Conservation (phyloP, 495 filamentous ascomycete species). For the Hypoxylon fragiforme region DNA sequence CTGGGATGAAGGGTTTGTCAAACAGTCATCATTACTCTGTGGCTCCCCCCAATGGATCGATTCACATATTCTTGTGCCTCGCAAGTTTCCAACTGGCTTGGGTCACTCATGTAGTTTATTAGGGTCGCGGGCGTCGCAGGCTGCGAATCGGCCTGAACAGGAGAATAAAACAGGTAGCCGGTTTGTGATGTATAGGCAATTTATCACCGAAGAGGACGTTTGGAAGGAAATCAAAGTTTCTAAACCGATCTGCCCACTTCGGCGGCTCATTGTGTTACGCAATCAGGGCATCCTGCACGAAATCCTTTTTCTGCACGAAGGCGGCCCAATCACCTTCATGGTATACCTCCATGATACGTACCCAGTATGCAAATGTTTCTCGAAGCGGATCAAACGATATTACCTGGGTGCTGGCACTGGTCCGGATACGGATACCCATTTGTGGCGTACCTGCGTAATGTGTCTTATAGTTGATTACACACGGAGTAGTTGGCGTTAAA, state of each 20-base stretch:
- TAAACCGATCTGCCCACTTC: constrained; percentile 16
- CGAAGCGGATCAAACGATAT: constrained; percentile 12
- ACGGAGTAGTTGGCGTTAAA: constrained; percentile 1
- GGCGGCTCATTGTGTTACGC: constrained; percentile 8
- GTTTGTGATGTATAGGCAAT: constrained; percentile 20
- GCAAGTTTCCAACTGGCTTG: constrained; percentile 2
- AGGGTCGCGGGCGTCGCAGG: constrained; percentile 8
- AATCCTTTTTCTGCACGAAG: constrained; percentile 11
- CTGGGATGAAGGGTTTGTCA: not conserved
- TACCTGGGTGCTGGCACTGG: too few species aligned
- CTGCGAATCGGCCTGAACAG: constrained; percentile 20
- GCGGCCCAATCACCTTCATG: constrained; percentile 3
- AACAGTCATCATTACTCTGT: not conserved
- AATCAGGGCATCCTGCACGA: not conserved
- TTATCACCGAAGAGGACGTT: constrained; percentile 3
- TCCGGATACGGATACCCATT: constrained; percentile 1
- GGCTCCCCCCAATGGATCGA: not conserved
- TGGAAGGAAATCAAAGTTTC: constrained; percentile 26
- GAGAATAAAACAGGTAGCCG: constrained; percentile 4
- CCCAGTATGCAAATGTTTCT: constrained; percentile 9
- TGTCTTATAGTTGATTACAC: constrained; percentile 4
- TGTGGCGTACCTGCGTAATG: constrained; percentile 9
- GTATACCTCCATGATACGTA: constrained; percentile 13
- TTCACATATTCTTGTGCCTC: not conserved
- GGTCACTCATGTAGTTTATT: constrained; percentile 24